Conservation (phyloP, 257 asterid species). For the Lavandula angustifolia region DNA sequence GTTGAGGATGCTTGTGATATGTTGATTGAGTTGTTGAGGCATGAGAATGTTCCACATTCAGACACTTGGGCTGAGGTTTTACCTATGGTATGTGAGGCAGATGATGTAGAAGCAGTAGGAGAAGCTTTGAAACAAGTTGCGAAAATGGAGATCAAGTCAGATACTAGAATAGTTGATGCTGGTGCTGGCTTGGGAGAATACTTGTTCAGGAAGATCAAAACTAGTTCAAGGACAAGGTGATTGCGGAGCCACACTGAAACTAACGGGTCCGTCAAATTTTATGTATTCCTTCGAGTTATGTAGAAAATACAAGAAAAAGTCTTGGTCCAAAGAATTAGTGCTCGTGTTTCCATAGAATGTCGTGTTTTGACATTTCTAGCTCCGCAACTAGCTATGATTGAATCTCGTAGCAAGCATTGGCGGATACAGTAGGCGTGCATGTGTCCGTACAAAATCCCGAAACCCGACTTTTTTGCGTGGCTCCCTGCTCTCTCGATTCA, state of each 20-base stretch:
- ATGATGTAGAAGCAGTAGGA: conserved; percentile 38
- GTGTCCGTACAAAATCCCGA: too few relatives aligned
- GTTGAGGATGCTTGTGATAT: conserved; percentile 73
- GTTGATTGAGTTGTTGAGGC: conserved; percentile 51
- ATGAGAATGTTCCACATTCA: conserved; percentile 52
- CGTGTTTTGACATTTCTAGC: too few relatives aligned
- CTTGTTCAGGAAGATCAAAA: conserved; percentile 52
- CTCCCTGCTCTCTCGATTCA: not conserved
- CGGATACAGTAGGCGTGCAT: too few relatives aligned
- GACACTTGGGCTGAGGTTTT: conserved; percentile 79
- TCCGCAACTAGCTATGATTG: too few relatives aligned
- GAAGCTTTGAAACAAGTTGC: conserved; percentile 43
- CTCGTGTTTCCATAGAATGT: too few relatives aligned
- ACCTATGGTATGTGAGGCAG: conserved; percentile 54
- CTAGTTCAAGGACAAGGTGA: conserved; percentile 8
- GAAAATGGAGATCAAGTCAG: conserved; percentile 62
- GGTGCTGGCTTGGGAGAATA: conserved; percentile 66
- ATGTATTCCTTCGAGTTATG: too few relatives aligned
- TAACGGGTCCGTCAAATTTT: too few relatives aligned
- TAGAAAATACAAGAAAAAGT: too few relatives aligned
- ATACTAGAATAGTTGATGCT: conserved; percentile 64
- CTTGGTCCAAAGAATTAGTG: too few relatives aligned
- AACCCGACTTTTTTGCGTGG: too few relatives aligned
- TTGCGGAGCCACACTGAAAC: too few relatives aligned
- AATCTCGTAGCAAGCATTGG: too few relatives aligned